Conservation (phyloP, 352 stramenopile genomes). For the Globisporangium iwayamae region DNA sequence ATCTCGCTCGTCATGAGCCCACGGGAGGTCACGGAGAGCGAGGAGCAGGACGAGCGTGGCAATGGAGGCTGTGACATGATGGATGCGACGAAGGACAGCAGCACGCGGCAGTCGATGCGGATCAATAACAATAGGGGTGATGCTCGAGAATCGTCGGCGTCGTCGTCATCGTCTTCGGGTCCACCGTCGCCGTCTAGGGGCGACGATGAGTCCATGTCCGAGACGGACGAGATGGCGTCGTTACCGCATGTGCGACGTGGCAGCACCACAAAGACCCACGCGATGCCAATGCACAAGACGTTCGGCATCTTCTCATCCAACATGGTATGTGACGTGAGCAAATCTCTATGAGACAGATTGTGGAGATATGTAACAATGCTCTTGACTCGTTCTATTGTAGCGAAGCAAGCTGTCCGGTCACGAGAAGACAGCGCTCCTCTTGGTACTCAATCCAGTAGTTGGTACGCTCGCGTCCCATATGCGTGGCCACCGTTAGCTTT, state of each 20-base stretch:
- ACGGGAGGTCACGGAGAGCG: constrained; percentile 8
- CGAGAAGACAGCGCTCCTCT: constrained; percentile 27
- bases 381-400: background rate
- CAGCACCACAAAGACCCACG: background rate
- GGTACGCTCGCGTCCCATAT: constrained; percentile 16
- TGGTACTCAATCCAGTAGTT: constrained; percentile 41
- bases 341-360: background rate
- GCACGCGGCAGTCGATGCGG: background rate
- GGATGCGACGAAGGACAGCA: background rate
- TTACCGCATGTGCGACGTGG: background rate
- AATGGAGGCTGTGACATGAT: background rate
- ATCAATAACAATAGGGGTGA: background rate
- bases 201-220: constrained; percentile 7
- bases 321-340: background rate
- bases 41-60: background rate
- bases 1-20: constrained; percentile 69
- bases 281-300: background rate
- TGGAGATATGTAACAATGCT: background rate
- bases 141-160: constrained; percentile 8
- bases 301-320: constrained; percentile 15
- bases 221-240: background rate
- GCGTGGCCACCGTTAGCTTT: too few relatives aligned
- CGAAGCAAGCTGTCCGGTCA: constrained; percentile 11
- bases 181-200: constrained; percentile 14
- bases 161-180: constrained; percentile 15